phyloP scores from a whole-genome alignment of 2,329 filamentous ascomycete species.

The Alternaria angustiovoidea region DNA sequence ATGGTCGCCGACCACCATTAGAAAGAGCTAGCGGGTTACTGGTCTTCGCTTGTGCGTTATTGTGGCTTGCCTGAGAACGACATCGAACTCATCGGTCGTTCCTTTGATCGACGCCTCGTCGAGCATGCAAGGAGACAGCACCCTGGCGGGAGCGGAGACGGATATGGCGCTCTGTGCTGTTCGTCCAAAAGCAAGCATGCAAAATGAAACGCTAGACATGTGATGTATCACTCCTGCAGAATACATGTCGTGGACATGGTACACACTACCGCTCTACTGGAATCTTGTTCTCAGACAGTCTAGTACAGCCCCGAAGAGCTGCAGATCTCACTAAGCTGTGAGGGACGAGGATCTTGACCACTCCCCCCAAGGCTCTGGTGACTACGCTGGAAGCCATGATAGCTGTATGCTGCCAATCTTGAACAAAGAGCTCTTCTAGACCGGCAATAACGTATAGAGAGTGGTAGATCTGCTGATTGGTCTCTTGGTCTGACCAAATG shows the following conservation, averaged over 20 bases:
- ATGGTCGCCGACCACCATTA: slow-evolving; percentile 6
- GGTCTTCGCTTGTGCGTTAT: neutral
- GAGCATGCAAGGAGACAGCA: neutral
- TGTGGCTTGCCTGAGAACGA: slow-evolving; percentile 6
- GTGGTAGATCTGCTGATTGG: neutral
- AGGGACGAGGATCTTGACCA: neutral
- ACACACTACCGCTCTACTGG: slow-evolving; percentile 2
- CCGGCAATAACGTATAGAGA: neutral
- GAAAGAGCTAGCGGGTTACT: neutral
- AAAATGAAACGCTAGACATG: neutral
- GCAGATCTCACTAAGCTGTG: neutral
- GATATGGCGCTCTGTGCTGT: neutral
- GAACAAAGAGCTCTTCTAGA: neutral
- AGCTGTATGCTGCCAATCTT: neutral
- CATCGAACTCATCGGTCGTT: neutral
- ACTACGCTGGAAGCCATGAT: neutral
- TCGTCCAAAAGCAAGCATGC: neutral
- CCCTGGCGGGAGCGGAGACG: neutral
- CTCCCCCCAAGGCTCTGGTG: neutral
- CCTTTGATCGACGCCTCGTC: neutral
- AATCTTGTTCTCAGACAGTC: neutral
- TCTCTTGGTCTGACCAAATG: neutral
- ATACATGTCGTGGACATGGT: neutral
- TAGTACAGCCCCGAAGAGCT: slow-evolving; percentile 1
- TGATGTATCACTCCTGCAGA: neutral